phyloP scores from a whole-genome alignment of 1,284 basidiomycete genomes.

The Schizopora paradoxa region DNA sequence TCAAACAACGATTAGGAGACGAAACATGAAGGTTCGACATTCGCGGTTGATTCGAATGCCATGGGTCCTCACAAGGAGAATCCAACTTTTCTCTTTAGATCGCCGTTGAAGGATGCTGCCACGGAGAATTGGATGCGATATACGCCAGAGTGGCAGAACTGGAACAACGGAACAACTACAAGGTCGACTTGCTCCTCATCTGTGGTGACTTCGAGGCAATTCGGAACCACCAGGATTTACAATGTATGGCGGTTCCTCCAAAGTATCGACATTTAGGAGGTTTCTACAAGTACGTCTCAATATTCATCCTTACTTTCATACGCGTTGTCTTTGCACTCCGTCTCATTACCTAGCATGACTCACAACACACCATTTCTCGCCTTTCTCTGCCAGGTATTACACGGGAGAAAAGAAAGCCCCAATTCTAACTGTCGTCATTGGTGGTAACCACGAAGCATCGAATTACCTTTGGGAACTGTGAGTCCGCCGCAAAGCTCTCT shows the following conservation, averaged over 20 bases:
- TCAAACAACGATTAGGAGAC: too few relatives aligned
- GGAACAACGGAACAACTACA: slow-evolving; percentile 56
- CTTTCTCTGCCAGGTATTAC: slow-evolving; percentile 62
- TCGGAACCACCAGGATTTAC: slow-evolving; percentile 80
- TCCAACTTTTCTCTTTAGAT: too few relatives aligned
- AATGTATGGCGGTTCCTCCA: slow-evolving; percentile 85
- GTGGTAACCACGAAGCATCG: slow-evolving; percentile 97
- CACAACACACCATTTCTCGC: not conserved
- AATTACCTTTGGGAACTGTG: slow-evolving; percentile 97
- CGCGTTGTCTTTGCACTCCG: slow-evolving; percentile 2
- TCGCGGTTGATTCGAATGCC: slow-evolving; percentile 24
- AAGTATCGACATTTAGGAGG: slow-evolving; percentile 86
- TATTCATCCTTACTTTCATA: not conserved
- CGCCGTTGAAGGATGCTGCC: slow-evolving; percentile 93
- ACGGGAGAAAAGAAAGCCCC: slow-evolving; percentile 78
- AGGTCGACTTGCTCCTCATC: slow-evolving; percentile 81
- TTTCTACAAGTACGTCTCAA: slow-evolving; percentile 57
- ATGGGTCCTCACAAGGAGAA: slow-evolving; percentile 47
- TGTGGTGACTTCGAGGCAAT: slow-evolving; percentile 97
- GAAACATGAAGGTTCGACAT: too few relatives aligned
- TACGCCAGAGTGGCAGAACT: slow-evolving; percentile 72
- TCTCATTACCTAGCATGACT: not conserved
- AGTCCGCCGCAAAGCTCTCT: slow-evolving; percentile 28
- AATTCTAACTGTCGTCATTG: slow-evolving; percentile 89
- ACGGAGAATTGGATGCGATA: slow-evolving; percentile 84